Evolutionary conservation across 2,329 filamentous ascomycete genomes (phyloP), one percentile per base, ranked within the genome.

Genomic region (Onygenales sp.): DNA sequence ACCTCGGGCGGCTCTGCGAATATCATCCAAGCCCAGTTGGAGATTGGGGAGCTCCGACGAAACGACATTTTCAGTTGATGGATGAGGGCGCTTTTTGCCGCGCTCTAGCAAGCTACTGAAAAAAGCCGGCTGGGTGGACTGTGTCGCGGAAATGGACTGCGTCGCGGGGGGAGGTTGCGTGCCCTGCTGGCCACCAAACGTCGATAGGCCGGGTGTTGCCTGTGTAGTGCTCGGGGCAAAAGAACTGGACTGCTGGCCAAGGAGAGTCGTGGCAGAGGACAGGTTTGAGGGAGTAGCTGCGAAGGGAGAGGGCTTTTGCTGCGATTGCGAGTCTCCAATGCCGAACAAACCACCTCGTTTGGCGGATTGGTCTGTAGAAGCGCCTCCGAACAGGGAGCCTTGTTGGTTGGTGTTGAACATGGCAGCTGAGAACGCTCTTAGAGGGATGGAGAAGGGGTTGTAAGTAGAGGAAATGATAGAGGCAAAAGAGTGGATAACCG

Each of bases 1-100:
- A 60, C 78, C 91, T 76, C 80, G 88, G 73, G 77, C 93, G 78
- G 78, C 83, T 59, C 82, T 77, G 54, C 82, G 79, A 63, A 98
- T 86, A 72, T 98, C 93, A 54, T 89, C 88, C 34, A 98, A 78
- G 21, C 93, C 92, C 52, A 98, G 81, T 70, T 97, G 91, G 59
- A 98, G 78, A 64, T 85, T 87, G 6, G 93, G 92, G 45, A 98
- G 78, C 56, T 96, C 88, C 60, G 87, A 85, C 64, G 87, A 82
- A 52, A 70, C 72, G 53, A 62, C 69, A 47, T 65, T 68, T 49
- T 59, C 54, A 4, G 70, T 70, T 13, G 80, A 81, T 59, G 84
- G 82, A 59, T 85, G 79, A 51, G 83, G 81, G 57, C 88, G 83
- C 67, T 84, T 85, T 64, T 78, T 82, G 37, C 81, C 79, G 54